Base-by-base conservation (phyloP, 768 basidiomycete species). In the Russula olivacea region DNA sequence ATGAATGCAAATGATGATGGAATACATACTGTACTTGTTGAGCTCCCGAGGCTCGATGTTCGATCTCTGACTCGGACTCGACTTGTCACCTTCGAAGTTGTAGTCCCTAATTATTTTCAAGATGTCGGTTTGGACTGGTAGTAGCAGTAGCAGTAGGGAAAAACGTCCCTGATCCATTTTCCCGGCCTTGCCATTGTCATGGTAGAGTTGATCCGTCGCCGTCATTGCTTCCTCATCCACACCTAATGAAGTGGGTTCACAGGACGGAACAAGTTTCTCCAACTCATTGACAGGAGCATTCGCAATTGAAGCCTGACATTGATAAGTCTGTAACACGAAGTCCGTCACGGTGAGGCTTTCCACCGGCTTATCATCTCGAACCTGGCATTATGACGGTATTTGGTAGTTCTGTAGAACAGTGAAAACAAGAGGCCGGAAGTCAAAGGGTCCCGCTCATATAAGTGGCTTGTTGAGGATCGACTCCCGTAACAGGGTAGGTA, bases 391-490 rank as follows among this genome's bases (percentile, higher is more conserved):
- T 25, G 12, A 2, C 30, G 50, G 25, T 51, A 38, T 55, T 55
- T 55, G 25, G 23, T 49, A 14, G 15, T 3, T 8, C 15, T 49
- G 23, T 25, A 48, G 12, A 49, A 25, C 14, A 49, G 48, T 25
- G 25, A 49, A 49, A 49, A 49, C 15, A 28, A 17, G 14, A 17
- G 10, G 23, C 48, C 3, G 48, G 25, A 17, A 49, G 25, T 14
- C 4, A 14, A n/a, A 49, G 15, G 6, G 14, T 49, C 19, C 14
- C 23, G 12, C 48, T 17, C 4, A 49, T 8, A n/a, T 25, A 67
- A 1, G 66, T 21, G 66, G 58, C 30, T 59, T 57, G 49, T 65
- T 11, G 25, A 45, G 36, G 12, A 63, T 54, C 32, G 62, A 57
- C n/a, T 63, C 43, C 2, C 56, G 28, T 7, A 58, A 40, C 2